Percentiles rank a stretch among this genome's conserved stretches.
Evolutionary conservation across 2,329 filamentous ascomycete species (phyloP).

Genomic region (Botryotinia convoluta): DNA sequence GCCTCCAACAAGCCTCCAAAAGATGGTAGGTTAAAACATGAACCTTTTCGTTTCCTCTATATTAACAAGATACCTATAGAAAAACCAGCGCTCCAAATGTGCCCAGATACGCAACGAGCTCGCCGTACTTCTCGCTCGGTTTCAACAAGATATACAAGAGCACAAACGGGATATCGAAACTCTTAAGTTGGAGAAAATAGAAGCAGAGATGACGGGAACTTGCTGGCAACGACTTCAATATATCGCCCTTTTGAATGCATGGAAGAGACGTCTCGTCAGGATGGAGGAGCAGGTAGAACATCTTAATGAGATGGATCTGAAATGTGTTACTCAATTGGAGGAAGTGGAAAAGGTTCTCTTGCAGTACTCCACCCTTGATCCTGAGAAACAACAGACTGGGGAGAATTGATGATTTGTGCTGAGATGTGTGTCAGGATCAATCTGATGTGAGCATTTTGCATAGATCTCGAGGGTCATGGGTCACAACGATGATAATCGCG

Average conservation of each 20-base stretch:
- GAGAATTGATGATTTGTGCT: too few species aligned
- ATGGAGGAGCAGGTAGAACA: neutral
- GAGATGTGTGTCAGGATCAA: neutral
- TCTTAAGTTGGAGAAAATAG: too few species aligned
- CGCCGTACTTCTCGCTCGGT: neutral
- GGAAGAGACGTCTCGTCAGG: too few species aligned
- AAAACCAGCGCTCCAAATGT: too few species aligned
- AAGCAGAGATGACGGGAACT: neutral
- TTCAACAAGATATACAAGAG: neutral
- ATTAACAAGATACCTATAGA: neutral
- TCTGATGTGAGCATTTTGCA: neutral
- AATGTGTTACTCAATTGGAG: neutral
- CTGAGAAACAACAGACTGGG: neutral
- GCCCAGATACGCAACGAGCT: accelerated
- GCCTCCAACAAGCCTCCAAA: neutral
- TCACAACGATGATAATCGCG: neutral
- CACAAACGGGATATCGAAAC: neutral
- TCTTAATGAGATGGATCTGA: neutral
- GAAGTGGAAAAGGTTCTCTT: neutral
- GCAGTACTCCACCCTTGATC: neutral
- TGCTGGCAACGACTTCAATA: neutral
- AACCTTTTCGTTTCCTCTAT: too few species aligned
- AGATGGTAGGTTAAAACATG: neutral
- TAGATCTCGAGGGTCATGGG: neutral
- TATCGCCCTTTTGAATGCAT: too few species aligned